Conservation (phyloP, 805 yeast species). For the Schwanniomyces pseudopolymorphus region DNA sequence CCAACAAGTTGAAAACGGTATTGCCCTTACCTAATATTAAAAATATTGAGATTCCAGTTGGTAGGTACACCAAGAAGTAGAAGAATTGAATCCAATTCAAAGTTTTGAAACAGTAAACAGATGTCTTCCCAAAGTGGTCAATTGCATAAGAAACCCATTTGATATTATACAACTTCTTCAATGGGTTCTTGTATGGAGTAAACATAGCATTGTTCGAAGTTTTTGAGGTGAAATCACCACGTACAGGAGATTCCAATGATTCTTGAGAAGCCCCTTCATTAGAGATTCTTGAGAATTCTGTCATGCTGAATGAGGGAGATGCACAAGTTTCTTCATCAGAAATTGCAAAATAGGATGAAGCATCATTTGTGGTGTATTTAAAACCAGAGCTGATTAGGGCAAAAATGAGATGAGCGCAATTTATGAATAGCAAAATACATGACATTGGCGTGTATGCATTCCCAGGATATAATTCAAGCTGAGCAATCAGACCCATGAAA, state of each 20-base stretch:
- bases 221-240: constrained; percentile 12
- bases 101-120: constrained; percentile 37
- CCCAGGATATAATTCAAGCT: constrained; percentile 59
- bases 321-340: constrained; percentile 10
- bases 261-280: constrained; percentile 20
- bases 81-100: constrained; percentile 67
- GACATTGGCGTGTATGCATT: constrained; percentile 73
- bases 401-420: constrained; percentile 52
- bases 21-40: constrained; percentile 65
- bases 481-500: constrained; percentile 58
- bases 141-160: constrained; percentile 1
- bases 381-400: constrained; percentile 52
- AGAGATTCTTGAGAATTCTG: constrained; percentile 15
- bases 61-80: constrained; percentile 57
- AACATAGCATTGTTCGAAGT: constrained; percentile 22
- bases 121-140: constrained; percentile 24
- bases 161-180: background rate
- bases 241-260: constrained; percentile 7
- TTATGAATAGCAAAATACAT: constrained; percentile 53
- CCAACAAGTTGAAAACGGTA: constrained; percentile 76
- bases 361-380: constrained; percentile 11
- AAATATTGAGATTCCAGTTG: constrained; percentile 64
- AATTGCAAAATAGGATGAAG: constrained; percentile 9
- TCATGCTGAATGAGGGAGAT: constrained; percentile 23
- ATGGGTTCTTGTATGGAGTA: constrained; percentile 3